Evolutionary conservation across 805 yeast genomes (phyloP).

Genomic region (Wickerhamiella allomyrinae): DNA sequence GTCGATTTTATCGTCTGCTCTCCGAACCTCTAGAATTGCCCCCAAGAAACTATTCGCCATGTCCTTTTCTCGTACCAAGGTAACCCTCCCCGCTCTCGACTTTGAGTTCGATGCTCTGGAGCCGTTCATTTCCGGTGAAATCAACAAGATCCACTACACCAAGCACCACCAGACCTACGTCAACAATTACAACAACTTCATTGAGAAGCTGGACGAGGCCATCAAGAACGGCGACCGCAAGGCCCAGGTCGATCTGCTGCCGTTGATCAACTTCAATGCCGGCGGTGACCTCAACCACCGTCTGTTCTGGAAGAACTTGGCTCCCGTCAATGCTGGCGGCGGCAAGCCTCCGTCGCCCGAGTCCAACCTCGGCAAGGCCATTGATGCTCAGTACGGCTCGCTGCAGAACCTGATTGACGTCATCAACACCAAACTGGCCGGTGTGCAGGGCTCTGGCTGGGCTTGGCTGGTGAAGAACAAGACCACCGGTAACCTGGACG

Average conservation of each 20-base stretch:
- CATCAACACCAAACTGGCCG: slow-evolving; percentile 63
- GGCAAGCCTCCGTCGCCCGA: slow-evolving; percentile 46
- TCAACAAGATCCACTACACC: slow-evolving; percentile 70
- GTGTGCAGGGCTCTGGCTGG: slow-evolving; percentile 94
- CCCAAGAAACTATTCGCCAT: neutral
- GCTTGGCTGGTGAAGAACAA: slow-evolving; percentile 77
- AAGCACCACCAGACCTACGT: slow-evolving; percentile 92
- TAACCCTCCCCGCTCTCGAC: slow-evolving; percentile 65
- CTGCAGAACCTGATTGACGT: slow-evolving; percentile 49
- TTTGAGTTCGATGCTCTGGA: slow-evolving; percentile 78
- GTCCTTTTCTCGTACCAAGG: slow-evolving; percentile 37
- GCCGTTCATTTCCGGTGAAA: slow-evolving; percentile 74
- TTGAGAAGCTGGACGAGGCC: slow-evolving; percentile 61
- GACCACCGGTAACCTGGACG: slow-evolving; percentile 54
- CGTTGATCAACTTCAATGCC: slow-evolving; percentile 75
- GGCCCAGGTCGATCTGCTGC: slow-evolving; percentile 45
- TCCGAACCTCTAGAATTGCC: neutral
- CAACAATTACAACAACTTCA: slow-evolving; percentile 65
- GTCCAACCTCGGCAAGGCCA: slow-evolving; percentile 44
- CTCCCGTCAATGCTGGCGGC: slow-evolving; percentile 64
- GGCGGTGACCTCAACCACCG: slow-evolving; percentile 84
- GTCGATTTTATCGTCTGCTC: neutral
- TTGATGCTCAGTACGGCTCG: slow-evolving; percentile 52
- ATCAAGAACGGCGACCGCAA: slow-evolving; percentile 42
- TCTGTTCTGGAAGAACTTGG: slow-evolving; percentile 76